phyloP scores from a whole-genome alignment of 208 protist genomes.

The Jaenimonas drosophilae region DNA sequence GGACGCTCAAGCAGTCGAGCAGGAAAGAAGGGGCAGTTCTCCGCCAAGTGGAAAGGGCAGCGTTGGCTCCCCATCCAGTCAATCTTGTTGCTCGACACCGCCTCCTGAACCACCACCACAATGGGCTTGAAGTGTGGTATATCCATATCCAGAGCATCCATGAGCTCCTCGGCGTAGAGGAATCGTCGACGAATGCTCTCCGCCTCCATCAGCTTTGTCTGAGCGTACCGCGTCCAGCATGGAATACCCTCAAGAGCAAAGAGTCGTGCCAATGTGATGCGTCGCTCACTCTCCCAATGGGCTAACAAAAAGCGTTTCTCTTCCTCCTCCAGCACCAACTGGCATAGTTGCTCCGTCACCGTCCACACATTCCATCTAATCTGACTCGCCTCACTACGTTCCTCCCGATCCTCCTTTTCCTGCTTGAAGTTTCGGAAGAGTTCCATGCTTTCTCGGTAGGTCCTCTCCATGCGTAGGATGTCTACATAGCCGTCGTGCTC shows the following conservation, averaged over 20 bases:
- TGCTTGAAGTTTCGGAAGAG: neutral
- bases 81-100: conserved; percentile 7
- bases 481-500: conserved; percentile 2
- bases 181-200: conserved; percentile 25
- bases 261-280: conserved; percentile 12
- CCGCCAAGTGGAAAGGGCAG: conserved; percentile 29
- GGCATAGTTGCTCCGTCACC: conserved; percentile 6
- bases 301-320: conserved; percentile 1
- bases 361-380: conserved; percentile 12
- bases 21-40: conserved; percentile 29
- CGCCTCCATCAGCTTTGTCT: conserved; percentile 12
- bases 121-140: conserved; percentile 13
- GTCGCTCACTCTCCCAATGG: conserved; percentile 9
- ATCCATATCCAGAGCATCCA: conserved; percentile 14
- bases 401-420: neutral
- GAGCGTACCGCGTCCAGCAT: conserved; percentile 8
- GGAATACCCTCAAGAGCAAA: conserved; percentile 9
- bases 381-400: neutral
- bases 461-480: neutral
- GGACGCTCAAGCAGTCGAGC: neutral
- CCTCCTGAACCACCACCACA: neutral
- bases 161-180: conserved; percentile 27
- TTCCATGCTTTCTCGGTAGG: neutral
- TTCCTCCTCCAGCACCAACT: conserved; percentile 8
- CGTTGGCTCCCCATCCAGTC: conserved; percentile 20